Base-by-base conservation (phyloP, 495 filamentous ascomycete genomes). In the Daldinia bambusicola region DNA sequence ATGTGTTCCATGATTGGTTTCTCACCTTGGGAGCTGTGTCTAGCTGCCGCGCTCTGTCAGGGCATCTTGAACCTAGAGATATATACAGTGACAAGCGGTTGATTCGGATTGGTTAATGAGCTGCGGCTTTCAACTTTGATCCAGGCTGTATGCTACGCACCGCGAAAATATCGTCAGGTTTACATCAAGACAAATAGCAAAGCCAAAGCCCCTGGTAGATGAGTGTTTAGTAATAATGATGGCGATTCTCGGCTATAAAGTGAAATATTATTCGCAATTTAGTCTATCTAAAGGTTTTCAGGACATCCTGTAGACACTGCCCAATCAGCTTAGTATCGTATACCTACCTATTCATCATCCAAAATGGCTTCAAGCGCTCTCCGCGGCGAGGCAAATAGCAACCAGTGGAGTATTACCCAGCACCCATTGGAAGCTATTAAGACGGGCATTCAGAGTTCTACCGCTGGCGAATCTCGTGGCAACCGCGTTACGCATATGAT, bases 401-500 rank as follows among this genome's bases (percentile, higher is more conserved):
- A 78, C 68, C 74, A 76, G 41, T 67, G 69, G 69, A 63, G 67
- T 50, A 72, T 41, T 61, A 75, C 64, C 57, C 75, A 52, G 61
- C 76, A 80, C 55, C 78, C 78, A 16, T 53, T 80, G 43, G 60
- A 68, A 56, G 76, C 73, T n/a, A 74, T 72, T 2, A 77, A 72
- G 18, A 68, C 63, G 13, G 74, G 69, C 30, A 77, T 80, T 18
- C 73, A 65, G 18, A 67, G 69, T 16, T 70, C 64, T 9, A 45
- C 75, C 2, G 41, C 68, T 16, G 76, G 73, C 7, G 76, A 80
- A 48, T 57, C 53, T 7, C 76, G 78, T 13, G 56, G 55, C 6
- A 72, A 74, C n/a, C 76, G 76, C 7, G 66, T 64, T 14, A 72
- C 65, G 26, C 78, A 80, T 43, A 77, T 80, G 76, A 73, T 81